A percentile compares a stretch with the other conserved stretches of the same genome.
Evolutionary conservation across 371 early-diverging fungal genomes (phyloP).

Genomic region (Quaeritorhiza haematococci): DNA sequence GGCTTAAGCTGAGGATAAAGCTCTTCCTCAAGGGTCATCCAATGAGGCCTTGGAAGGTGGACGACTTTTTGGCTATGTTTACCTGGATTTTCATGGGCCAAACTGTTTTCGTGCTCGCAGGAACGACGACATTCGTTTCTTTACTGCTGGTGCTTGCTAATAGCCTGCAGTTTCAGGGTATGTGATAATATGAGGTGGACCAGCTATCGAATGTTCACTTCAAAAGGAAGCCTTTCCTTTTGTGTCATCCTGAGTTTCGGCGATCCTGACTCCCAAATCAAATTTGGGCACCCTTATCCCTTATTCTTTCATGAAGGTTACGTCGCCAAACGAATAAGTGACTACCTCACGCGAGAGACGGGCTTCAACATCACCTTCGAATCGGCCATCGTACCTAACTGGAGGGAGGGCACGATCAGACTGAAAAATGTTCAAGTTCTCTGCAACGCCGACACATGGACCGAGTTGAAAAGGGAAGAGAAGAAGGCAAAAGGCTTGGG

Average conservation of each 20-base stretch:
- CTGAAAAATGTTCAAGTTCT: slow-evolving; percentile 69
- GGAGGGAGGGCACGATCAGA: slow-evolving; percentile 85
- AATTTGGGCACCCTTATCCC: too few species aligned
- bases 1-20: slow-evolving; percentile 25
- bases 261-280: background rate
- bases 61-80: slow-evolving; percentile 84
- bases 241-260: slow-evolving; percentile 6
- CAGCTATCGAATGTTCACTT: too few species aligned
- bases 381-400: slow-evolving; percentile 87
- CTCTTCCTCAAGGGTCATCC: slow-evolving; percentile 35
- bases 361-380: slow-evolving; percentile 85
- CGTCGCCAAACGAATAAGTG: slow-evolving; percentile 69
- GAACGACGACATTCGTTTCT: slow-evolving; percentile 88
- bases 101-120: slow-evolving; percentile 74
- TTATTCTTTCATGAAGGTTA: slow-evolving; percentile 58
- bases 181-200: too few species aligned
- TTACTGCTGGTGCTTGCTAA: slow-evolving; percentile 76
- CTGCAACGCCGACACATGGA: slow-evolving; percentile 40
- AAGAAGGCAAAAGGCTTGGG: slow-evolving; percentile 28
- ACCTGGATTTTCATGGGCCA: slow-evolving; percentile 88
- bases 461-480: slow-evolving; percentile 17
- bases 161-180: slow-evolving; percentile 84
- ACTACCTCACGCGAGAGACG: slow-evolving; percentile 73
- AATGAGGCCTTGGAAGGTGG: slow-evolving; percentile 41
- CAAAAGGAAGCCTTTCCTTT: too few species aligned